Evolutionary conservation across 805 yeast species (phyloP).

Genomic region (Metschnikowia peoriensis): DNA sequence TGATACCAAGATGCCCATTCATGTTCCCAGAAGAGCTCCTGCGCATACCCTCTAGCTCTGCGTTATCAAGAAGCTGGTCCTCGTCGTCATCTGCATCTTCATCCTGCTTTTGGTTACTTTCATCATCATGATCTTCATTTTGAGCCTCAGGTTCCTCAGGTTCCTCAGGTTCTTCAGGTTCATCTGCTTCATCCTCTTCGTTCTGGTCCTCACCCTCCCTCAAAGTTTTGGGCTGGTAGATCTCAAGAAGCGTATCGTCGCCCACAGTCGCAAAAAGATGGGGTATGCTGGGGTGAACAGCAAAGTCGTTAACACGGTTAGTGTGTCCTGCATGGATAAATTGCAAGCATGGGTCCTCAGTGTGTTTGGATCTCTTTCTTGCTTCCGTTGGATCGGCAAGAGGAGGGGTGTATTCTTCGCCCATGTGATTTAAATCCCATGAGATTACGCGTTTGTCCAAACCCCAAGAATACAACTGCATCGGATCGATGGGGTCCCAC

Average conservation of each 20-base stretch:
- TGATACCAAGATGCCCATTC: conserved; percentile 4
- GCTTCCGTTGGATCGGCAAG: conserved; percentile 31
- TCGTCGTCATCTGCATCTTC: conserved; percentile 8
- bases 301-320: conserved; percentile 61
- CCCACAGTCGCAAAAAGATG: conserved; percentile 66
- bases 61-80: conserved; percentile 2
- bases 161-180: conserved; percentile 5
- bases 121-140: conserved; percentile 2
- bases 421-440: conserved; percentile 70
- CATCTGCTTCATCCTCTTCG: conserved; percentile 24
- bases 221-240: conserved; percentile 65
- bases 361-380: conserved; percentile 48
- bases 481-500: conserved; percentile 49
- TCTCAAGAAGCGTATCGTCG: conserved; percentile 71
- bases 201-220: conserved; percentile 21
- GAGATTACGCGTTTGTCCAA: conserved; percentile 66
- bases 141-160: conserved; percentile 4
- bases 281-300: conserved; percentile 60
- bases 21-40: background rate
- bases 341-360: conserved; percentile 71
- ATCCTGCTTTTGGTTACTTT: conserved; percentile 2
- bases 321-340: conserved; percentile 91
- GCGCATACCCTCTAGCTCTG: background rate
- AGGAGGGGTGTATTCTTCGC: conserved; percentile 49
- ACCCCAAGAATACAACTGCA: conserved; percentile 55